A percentile compares a stretch with the other conserved stretches of the same genome.
phyloP scores from a whole-genome alignment of 768 basidiomycete genomes.

The Auriscalpium orientale region DNA sequence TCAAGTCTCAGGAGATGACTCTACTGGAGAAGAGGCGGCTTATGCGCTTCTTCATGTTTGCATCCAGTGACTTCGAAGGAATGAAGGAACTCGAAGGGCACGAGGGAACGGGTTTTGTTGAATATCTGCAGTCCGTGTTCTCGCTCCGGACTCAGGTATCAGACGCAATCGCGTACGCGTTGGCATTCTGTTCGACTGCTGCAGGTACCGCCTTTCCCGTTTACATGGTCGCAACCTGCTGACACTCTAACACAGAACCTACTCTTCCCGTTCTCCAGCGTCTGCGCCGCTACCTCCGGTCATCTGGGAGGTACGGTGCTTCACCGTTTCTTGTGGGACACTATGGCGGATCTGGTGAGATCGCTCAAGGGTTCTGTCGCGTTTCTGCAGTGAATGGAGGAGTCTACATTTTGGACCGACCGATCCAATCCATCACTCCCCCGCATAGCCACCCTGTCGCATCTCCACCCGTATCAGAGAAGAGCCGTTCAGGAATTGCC shows the following conservation, averaged over 20 bases:
- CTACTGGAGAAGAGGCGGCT: slow-evolving; percentile 83
- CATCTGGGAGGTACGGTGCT: slow-evolving; percentile 80
- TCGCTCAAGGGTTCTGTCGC: slow-evolving; percentile 87
- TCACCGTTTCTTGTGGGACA: slow-evolving; percentile 90
- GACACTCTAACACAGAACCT: slow-evolving; percentile 39
- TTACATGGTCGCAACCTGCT: no score
- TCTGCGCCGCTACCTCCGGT: slow-evolving; percentile 64
- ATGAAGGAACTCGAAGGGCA: slow-evolving; percentile 51
- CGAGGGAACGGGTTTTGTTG: slow-evolving; percentile 46
- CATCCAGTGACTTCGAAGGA: slow-evolving; percentile 65
- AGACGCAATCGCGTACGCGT: slow-evolving; percentile 62
- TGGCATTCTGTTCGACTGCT: slow-evolving; percentile 60
- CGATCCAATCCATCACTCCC: slow-evolving; percentile 23
- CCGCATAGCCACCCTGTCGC: slow-evolving; percentile 12
- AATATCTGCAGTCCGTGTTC: slow-evolving; percentile 62
- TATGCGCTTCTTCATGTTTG: slow-evolving; percentile 88
- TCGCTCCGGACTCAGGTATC: slow-evolving; percentile 50
- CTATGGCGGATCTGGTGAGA: slow-evolving; percentile 89
- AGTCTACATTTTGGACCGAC: slow-evolving; percentile 64
- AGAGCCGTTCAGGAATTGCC: no score
- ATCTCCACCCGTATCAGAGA: background rate
- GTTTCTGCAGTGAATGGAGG: slow-evolving; percentile 75
- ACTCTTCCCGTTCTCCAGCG: slow-evolving; percentile 62
- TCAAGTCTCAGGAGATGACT: slow-evolving; percentile 71
- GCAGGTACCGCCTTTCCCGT: slow-evolving; percentile 34